These are phyloP conservation scores for Fusarium sublunatum DNA, from an alignment of 2,329 filamentous ascomycete species.

Conservation along the genomic window DNA sequence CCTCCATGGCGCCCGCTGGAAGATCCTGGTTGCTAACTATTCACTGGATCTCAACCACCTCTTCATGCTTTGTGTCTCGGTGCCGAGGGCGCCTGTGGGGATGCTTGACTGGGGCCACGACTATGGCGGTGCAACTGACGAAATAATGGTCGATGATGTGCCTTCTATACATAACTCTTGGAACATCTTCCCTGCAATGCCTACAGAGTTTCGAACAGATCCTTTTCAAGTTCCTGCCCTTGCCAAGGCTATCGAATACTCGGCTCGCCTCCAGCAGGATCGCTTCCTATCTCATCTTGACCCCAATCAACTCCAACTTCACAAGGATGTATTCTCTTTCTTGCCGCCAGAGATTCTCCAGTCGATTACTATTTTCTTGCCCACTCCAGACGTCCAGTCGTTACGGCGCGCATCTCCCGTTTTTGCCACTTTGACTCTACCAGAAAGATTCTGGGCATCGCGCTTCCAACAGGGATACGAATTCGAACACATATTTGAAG, in stretches of 20 bases:
- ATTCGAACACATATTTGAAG: conserved; percentile 19
- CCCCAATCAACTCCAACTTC: not conserved
- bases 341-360: conserved; percentile 29
- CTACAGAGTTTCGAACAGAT: conserved; percentile 6
- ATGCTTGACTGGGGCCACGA: conserved; percentile 31
- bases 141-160: not conserved
- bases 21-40: too few relatives aligned
- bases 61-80: conserved; percentile 19
- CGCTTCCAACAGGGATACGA: conserved; percentile 21
- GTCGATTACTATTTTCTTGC: conserved; percentile 7
- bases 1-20: too few relatives aligned
- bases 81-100: not conserved
- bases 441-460: conserved; percentile 32
- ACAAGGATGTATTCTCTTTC: conserved; percentile 16
- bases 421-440: conserved; percentile 15
- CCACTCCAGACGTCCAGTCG: conserved; percentile 16
- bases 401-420: conserved; percentile 25
- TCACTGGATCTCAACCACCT: not conserved
- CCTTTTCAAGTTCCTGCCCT: conserved; percentile 15
- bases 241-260: not conserved
- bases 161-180: too few relatives aligned
- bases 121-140: conserved; percentile 29
- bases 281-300: conserved; percentile 7
- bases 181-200: too few relatives aligned
- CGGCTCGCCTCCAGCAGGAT: conserved; percentile 5